Conservation (phyloP, 176 grass and related monocot species). For the Rhipidocladum racemiflorum region DNA sequence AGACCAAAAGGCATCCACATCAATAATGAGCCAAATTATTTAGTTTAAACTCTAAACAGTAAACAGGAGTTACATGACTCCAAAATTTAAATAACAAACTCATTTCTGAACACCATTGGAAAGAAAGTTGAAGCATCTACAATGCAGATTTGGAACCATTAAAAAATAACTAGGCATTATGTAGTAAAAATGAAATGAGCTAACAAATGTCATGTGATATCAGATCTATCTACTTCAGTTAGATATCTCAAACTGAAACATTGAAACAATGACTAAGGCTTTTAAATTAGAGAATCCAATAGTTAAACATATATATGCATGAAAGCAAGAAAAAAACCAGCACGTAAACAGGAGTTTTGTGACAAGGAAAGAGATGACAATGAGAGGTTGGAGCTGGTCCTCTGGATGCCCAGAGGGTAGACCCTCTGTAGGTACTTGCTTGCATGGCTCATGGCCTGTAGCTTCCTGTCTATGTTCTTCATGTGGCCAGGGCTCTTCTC, state of each 20-base stretch:
- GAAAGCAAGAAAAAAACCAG: no score
- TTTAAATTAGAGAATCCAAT: constrained; percentile 1
- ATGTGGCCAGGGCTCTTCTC: constrained; percentile 50
- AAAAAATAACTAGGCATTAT: constrained; percentile 7
- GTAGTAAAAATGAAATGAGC: background rate
- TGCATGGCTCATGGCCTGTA: constrained; percentile 50
- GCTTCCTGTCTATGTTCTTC: constrained; percentile 54
- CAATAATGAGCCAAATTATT: background rate
- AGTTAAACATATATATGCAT: constrained; percentile 2
- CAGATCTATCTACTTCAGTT: background rate
- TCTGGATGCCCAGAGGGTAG: constrained; percentile 68
- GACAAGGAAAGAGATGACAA: constrained; percentile 91
- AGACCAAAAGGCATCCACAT: background rate
- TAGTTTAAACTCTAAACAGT: no score
- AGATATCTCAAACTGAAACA: background rate
- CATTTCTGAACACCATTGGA: background rate
- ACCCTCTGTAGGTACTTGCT: constrained; percentile 61
- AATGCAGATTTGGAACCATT: background rate
- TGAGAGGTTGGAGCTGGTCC: constrained; percentile 72
- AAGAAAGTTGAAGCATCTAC: background rate
- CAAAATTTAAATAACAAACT: constrained; percentile 5
- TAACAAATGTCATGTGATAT: background rate
- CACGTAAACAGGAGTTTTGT: constrained; percentile 95
- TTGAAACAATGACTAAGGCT: background rate
- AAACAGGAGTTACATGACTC: background rate